Evolutionary conservation across 1,139 yeast genomes (phyloP), one percentile per base, ranked within the genome.

Genomic region (Pichia sp.): DNA sequence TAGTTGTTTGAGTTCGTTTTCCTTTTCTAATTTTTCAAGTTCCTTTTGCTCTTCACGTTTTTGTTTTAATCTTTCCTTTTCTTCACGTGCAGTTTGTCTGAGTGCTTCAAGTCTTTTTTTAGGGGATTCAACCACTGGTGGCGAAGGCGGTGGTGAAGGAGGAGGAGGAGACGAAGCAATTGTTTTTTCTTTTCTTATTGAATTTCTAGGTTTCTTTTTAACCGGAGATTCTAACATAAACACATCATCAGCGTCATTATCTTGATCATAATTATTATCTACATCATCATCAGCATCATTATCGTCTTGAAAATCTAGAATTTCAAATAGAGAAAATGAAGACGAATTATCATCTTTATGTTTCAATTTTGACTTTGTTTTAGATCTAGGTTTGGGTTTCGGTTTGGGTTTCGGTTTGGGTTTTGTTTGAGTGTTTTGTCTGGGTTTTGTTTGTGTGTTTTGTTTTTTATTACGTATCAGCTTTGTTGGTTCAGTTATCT

Each of bases 161-260:
- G 34, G 2, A 12, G 30, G 11, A 3, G 36, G 3, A 16, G 36
- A 4, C 11, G 8, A 32, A n/a, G n/a, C n/a, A n/a, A n/a, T n/a
- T n/a, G n/a, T n/a, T 18, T 32, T 32, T 32, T 27, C 26, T 11
- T 23, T 36, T 45, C 26, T 2, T n/a, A 12, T 8, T 29, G 25
- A 3, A 23, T 36, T 26, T 32, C 35, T 38, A 8, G 43, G 40
- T n/a, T 32, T 47, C 34, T 44, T 44, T 25, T 44, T 47, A 4
- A 45, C 44, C 0, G 52, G 52, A 1, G 52, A 49, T 12, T 40
- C 50, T 23, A 49, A 46, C 9, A 43, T 32, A 34, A 49, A 49
- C 3, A 49, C 38, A 27, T 46, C 48, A 9, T 48, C 25, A 3
- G 36, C 42, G 12, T 37, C 22, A 3, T 40, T 40, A 23, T 37